Evolutionary conservation across 2,329 filamentous ascomycete genomes (phyloP).

Genomic region (Amauroascus niger): DNA sequence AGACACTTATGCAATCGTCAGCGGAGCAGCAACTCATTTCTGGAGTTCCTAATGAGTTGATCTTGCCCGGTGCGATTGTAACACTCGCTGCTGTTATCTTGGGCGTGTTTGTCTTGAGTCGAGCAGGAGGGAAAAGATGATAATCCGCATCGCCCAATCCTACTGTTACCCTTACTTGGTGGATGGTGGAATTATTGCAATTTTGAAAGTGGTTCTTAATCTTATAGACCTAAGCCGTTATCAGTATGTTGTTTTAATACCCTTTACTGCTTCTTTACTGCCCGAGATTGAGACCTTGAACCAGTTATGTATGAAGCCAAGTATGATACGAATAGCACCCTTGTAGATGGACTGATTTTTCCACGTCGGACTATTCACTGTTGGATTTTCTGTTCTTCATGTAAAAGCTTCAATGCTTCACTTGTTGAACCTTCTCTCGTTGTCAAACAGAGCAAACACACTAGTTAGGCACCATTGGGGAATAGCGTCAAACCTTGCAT

Average conservation of each 20-base stretch:
- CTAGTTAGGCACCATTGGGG: neutral
- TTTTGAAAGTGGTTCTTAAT: neutral
- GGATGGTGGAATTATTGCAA: neutral
- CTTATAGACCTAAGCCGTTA: neutral
- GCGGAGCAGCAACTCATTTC: slow-evolving; percentile 70
- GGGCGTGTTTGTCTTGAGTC: slow-evolving; percentile 80
- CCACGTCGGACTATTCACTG: neutral
- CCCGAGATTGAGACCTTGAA: neutral
- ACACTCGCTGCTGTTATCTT: slow-evolving; percentile 91
- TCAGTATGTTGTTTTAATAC: slow-evolving; percentile 3
- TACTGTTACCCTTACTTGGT: neutral
- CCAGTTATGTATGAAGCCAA: neutral
- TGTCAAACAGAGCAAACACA: slow-evolving; percentile 5
- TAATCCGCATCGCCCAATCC: neutral
- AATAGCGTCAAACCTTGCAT: slow-evolving; percentile 4
- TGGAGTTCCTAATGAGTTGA: slow-evolving; percentile 85
- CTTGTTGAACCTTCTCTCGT: too few species aligned
- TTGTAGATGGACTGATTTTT: neutral
- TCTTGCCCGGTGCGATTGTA: slow-evolving; percentile 87
- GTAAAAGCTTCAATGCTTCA: too few species aligned
- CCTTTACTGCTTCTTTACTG: neutral
- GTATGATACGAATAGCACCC: neutral
- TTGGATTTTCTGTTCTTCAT: too few species aligned
- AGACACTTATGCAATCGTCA: slow-evolving; percentile 40
- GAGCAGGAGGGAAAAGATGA: slow-evolving; percentile 30